Percentiles rank a stretch among this genome's conserved stretches.
Evolutionary conservation across 805 yeast genomes (phyloP).

Genomic region (Babjeviella inositovora): DNA sequence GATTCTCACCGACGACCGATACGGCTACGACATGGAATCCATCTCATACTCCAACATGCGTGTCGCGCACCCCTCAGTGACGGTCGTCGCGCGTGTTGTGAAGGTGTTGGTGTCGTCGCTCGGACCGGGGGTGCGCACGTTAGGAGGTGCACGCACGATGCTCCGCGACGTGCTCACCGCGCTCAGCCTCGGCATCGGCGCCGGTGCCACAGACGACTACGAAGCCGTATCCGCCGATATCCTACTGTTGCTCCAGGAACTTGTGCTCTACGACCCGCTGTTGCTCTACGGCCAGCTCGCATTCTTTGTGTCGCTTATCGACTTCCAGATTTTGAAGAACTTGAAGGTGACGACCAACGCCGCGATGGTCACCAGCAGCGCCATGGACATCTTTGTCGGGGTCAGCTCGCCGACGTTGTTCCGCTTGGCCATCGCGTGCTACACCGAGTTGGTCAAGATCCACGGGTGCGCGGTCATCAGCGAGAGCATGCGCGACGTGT

Average conservation of each 20-base stretch:
- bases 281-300: constrained; percentile 14
- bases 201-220: constrained; percentile 10
- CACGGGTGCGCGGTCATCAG: constrained; percentile 1
- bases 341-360: constrained; percentile 15
- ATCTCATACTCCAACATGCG: neutral
- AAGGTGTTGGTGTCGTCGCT: constrained; percentile 14
- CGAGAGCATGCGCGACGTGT: constrained; percentile 5
- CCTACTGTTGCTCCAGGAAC: constrained; percentile 15
- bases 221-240: constrained; percentile 9
- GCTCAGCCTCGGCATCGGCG: constrained; percentile 15
- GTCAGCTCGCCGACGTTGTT: no score
- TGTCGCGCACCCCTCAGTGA: constrained; percentile 5
- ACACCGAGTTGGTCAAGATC: constrained; percentile 11
- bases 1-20: neutral
- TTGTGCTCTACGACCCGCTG: constrained; percentile 20
- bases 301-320: constrained; percentile 12
- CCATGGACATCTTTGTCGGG: no score
- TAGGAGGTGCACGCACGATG: constrained; percentile 6
- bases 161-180: constrained; percentile 12
- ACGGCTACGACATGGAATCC: neutral
- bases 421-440: constrained; percentile 11
- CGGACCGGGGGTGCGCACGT: constrained; percentile 18
- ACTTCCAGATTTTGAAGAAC: constrained; percentile 14
- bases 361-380: no score
- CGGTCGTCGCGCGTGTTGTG: constrained; percentile 9